Percentiles rank a stretch among this genome's conserved stretches.
Conservation (phyloP, 2,329 filamentous ascomycete genomes). For the Sporothrix mexicana region DNA sequence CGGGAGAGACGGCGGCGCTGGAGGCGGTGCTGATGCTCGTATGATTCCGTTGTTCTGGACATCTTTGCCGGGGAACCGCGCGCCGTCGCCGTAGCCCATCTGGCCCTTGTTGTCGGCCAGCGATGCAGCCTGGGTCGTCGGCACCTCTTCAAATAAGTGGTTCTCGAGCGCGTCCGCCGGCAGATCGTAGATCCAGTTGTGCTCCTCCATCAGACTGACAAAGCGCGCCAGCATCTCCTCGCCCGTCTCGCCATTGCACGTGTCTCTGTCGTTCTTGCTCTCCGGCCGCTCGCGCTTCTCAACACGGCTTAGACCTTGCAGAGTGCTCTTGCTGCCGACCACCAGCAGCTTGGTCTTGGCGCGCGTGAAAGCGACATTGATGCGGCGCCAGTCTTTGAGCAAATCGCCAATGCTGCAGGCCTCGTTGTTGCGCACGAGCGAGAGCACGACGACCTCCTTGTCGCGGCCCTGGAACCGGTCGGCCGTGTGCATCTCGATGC, state of each 20-base stretch:
- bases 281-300: slow-evolving; percentile 58
- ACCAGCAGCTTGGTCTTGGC: slow-evolving; percentile 92
- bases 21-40: neutral
- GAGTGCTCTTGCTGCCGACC: slow-evolving; percentile 78
- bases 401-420: slow-evolving; percentile 84
- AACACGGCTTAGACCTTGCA: slow-evolving; percentile 62
- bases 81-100: slow-evolving; percentile 14
- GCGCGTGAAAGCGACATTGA: slow-evolving; percentile 94
- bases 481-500: slow-evolving; percentile 93
- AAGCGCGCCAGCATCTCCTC: slow-evolving; percentile 77
- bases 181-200: slow-evolving; percentile 81
- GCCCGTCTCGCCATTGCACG: slow-evolving; percentile 54
- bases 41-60: neutral
- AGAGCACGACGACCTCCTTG: slow-evolving; percentile 89
- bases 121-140: slow-evolving; percentile 30
- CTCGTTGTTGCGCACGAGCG: slow-evolving; percentile 86
- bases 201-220: slow-evolving; percentile 75
- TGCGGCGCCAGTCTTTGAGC: slow-evolving; percentile 86
- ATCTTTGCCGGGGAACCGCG: slow-evolving; percentile 13
- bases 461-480: slow-evolving; percentile 97
- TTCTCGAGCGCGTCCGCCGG: slow-evolving; percentile 65
- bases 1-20: neutral
- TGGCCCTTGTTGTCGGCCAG: neutral
- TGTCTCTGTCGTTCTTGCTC: slow-evolving; percentile 45
- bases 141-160: slow-evolving; percentile 69